Evolutionary conservation across 2,329 filamentous ascomycete genomes (phyloP), one percentile per base, ranked within the genome.

Genomic region (Hypoxylon sp.): DNA sequence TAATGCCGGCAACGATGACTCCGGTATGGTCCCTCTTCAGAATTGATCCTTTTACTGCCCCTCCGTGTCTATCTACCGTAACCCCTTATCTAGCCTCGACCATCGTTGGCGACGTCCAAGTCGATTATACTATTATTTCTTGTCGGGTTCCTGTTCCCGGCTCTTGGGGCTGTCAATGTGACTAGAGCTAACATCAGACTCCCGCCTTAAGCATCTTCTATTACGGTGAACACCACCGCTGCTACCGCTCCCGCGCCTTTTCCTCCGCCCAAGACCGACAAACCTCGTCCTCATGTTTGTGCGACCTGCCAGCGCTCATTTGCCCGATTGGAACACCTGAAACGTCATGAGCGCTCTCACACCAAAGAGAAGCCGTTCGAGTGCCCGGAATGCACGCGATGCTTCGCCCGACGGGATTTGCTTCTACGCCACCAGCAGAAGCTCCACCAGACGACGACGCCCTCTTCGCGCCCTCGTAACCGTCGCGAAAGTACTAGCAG

Each of bases 381-480:
- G 76, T 99, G 95, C 70, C 91, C 92, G 23, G 92, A 98, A 75
- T 99, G 95, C 76, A 85, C 91, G 31, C 82, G 95, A 77, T 98
- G 95, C 78, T 99, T 99, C 77, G 95, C 95, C 58, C 87, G 95
- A 60, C 87, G 95, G 65, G 95, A 99, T 75, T 78, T 99, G 66
- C 83, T 99, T 52, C 80, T 99, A 65, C 87, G 95, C 58, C 95
- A 99, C 77, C 95, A 99, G 82, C 95, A 99, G 81, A 99, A 99
- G 81, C 84, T 99, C 43, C 95, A 99, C 74, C 92, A 96, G 82
- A 92, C 92, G 21, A 91, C 91, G 10, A 92, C 92, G 0, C 90
- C 95, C 4, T 92, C 92, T 4, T 89, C 92, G 41, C 87, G 93
- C 59, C 92, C 93, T 41, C 87, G 93, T 68, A 93, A 92, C 67